phyloP scores from a whole-genome alignment of 1,139 yeast genomes.

The Kazachstania sp. region DNA sequence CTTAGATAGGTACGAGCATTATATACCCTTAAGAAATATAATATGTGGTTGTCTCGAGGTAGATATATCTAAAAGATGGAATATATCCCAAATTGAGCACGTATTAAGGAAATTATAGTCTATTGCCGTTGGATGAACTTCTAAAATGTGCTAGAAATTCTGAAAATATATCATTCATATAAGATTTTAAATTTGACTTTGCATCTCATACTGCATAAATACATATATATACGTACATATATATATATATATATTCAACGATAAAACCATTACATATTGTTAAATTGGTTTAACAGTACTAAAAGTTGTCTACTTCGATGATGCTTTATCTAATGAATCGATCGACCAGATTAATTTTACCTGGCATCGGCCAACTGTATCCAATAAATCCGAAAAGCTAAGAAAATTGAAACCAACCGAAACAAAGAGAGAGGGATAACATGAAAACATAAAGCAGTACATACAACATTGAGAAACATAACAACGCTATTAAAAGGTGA shows the following conservation, averaged over 20 bases:
- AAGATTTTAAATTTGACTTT: no score
- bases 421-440: not conserved
- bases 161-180: no score
- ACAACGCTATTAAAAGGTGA: no score
- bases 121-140: no score
- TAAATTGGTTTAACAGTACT: not conserved
- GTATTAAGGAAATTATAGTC: not conserved
- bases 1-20: conserved; percentile 19
- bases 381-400: not conserved
- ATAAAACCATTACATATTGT: not conserved
- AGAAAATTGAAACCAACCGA: not conserved
- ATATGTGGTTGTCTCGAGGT: conserved; percentile 8
- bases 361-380: not conserved
- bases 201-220: not conserved
- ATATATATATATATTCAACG: not conserved
- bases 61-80: conserved; percentile 4
- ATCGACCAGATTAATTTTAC: not conserved
- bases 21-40: conserved; percentile 1
- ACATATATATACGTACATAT: not conserved
- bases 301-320: not conserved
- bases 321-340: not conserved
- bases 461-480: not conserved
- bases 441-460: not conserved
- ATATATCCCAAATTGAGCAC: conserved; percentile 4
- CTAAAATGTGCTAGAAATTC: no score